Percentiles rank a stretch among this genome's conserved stretches.
Evolutionary conservation across 805 yeast species (phyloP).

Genomic region (Pichia exigua): DNA sequence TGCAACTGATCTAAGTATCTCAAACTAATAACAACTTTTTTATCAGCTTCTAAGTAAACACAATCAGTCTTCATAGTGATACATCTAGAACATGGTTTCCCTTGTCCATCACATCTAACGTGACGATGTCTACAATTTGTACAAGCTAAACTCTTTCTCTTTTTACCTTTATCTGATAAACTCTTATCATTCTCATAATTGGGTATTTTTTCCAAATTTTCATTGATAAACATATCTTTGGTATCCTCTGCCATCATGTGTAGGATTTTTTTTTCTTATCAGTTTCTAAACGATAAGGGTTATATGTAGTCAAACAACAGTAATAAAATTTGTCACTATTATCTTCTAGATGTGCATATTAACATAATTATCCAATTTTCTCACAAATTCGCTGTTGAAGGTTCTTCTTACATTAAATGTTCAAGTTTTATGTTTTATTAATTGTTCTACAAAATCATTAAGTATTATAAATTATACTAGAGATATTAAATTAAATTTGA

Average conservation of each 20-base stretch:
- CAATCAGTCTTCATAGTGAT: constrained; percentile 46
- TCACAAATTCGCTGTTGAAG: no score
- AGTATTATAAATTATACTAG: background rate
- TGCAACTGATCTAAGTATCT: constrained; percentile 60
- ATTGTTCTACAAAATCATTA: background rate
- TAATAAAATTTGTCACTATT: no score
- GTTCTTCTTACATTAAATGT: no score
- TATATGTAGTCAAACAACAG: no score
- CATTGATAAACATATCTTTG: background rate
- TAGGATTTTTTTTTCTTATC: background rate
- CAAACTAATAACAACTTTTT: constrained; percentile 66
- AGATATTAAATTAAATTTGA: background rate
- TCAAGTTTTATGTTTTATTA: background rate
- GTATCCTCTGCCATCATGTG: background rate
- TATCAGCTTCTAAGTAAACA: constrained; percentile 66
- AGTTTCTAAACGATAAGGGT: background rate
- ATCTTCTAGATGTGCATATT: no score
- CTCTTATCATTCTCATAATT: background rate
- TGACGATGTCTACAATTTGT: constrained; percentile 64
- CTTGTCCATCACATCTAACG: constrained; percentile 64
- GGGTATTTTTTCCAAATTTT: background rate
- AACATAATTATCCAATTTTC: no score
- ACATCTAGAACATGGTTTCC: constrained; percentile 65
- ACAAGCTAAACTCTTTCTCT: constrained; percentile 34
- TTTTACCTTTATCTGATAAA: constrained; percentile 10